Evolutionary conservation across 1,139 yeast genomes (phyloP), one percentile per base, ranked within the genome.

Genomic region (Neolecta irregularis): DNA sequence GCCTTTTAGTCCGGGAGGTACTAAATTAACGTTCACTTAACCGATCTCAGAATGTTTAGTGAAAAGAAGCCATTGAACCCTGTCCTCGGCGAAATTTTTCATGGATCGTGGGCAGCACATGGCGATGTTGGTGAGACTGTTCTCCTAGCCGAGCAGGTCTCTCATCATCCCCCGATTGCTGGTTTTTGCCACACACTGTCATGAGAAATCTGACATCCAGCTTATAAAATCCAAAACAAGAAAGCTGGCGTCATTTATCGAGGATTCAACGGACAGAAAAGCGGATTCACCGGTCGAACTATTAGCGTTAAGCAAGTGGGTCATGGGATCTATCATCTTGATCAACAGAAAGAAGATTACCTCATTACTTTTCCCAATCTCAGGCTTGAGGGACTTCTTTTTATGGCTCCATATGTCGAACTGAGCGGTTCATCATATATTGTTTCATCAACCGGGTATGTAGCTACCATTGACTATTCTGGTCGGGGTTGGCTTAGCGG

Each of bases 111-210:
- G 98, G 65, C 68, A 33, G 93, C 95, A 1, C 85, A 67, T 51
- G 32, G 16, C 19, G 38, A 33, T 23, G 30, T 32, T 15, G 39
- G 25, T 8, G 31, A 24, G 13, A 41, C 43, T 1, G 34, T 41
- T 16, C 91, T 85, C 53, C 58, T 88, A 9, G 67, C 96, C 1
- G 98, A 88, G 55, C 98, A 88, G 55, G 81, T 94, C 0, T 79
- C 93, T 16, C 98, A 88, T 51, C 98, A 88, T 53, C 98, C 98
- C n/a, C 98, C 98, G 6, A 78, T 88, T 52, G 80, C 95, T 0
- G 77, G n/a, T n/a, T n/a, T n/a, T n/a, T n/a, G n/a, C n/a, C n/a
- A n/a, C n/a, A n/a, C n/a, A n/a, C n/a, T n/a, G n/a, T n/a, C n/a
- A n/a, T n/a, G n/a, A n/a, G n/a, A n/a, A n/a, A n/a, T n/a, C n/a